Base-by-base conservation (phyloP, 495 filamentous ascomycete species). In the Aspergillus campestris region DNA sequence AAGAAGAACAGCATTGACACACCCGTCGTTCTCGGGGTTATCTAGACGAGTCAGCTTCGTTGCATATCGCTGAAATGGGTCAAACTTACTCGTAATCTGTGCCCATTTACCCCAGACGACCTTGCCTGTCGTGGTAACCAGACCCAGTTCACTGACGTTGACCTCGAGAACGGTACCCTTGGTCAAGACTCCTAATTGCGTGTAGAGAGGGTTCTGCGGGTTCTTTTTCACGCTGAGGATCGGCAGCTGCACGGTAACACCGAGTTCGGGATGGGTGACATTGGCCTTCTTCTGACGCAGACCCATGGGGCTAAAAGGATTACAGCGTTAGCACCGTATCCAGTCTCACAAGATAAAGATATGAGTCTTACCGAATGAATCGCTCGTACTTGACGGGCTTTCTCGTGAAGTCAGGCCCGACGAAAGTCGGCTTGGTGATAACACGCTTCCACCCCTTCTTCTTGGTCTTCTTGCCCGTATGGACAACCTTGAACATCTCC, bases 211-310 rank as follows among this genome's bases (percentile, higher is more conserved):
- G 60, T 86, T 90, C 70, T 92, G 87, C 8, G 92, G 92, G 71
- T 96, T 98, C 83, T 99, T 97, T 77, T 97, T 97, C 53, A 99
- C 92, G 35, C 76, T 77, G 42, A 98, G 77, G 45, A 98, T 95
- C 11, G 91, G 92, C 13, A 98, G 69, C 55, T 98, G 90, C 7
- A 97, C 87, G 3, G 89, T 95, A 11, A 95, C 89, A 39, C 77
- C 82, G 9, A 95, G 66, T 61, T 92, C 86, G 9, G 87, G 86
- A 62, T 75, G 73, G 27, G 89, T 95, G 34, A 95, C 88, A 60
- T 96, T 91, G 49, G 84, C 87, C 69, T 91, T 92, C 74, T 95
- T 95, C 68, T 95, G 94, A 49, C 90, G 77, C 47, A 90, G 65
- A 67, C 82, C 85, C 85, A 89, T 87, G 28, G 84, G 85, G 31